Base-by-base conservation (phyloP, 139 green algal species). In the Volvox africanus region DNA sequence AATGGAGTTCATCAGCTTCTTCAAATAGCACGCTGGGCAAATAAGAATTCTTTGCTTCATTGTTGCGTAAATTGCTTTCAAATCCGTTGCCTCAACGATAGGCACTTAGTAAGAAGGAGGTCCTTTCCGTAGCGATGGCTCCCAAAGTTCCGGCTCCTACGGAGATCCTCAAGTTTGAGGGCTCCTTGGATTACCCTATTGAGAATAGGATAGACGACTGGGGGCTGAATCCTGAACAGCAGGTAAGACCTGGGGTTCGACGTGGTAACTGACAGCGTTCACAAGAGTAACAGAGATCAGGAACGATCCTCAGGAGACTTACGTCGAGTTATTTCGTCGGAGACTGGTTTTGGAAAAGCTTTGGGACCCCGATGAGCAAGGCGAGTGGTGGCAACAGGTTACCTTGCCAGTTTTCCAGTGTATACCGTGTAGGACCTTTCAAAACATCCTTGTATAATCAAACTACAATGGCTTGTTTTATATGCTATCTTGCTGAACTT, bases 311-410 rank as follows among this genome's bases (percentile, higher is more conserved):
- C 81, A 94, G 92, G 92, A 94, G 50, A 82, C 87, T 5, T 73
- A 92, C 76, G 92, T 94, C n/a, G 92, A 94, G 82, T 75, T 93
- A 26, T 94, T 94, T 71, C 76, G 92, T 44, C 81, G 50, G 30
- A 78, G 80, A 33, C 76, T 94, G 2, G 87, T 61, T 24, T 24
- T 30, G 20, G 24, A 81, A 18, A 71, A 65, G 1, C 33, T 87
- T 12, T 94, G 82, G 82, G 77, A 83, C 33, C 73, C 68, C 2
- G 86, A 94, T 17, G 71, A 92, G 17, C 89, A 93, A 69, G 92
- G 92, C 93, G 76, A 61, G 92, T 87, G 30, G 33, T 33, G 44
- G 32, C 36, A 84, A 17, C 76, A 61, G 76, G 76, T 28, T 16
- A 79, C 24, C 71, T 79, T 33, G 22, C 11, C 85, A 68, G 11